These are phyloP conservation scores for Ilex paraguariensis DNA, from an alignment of 305 asterid species.

Conservation along the genomic window DNA sequence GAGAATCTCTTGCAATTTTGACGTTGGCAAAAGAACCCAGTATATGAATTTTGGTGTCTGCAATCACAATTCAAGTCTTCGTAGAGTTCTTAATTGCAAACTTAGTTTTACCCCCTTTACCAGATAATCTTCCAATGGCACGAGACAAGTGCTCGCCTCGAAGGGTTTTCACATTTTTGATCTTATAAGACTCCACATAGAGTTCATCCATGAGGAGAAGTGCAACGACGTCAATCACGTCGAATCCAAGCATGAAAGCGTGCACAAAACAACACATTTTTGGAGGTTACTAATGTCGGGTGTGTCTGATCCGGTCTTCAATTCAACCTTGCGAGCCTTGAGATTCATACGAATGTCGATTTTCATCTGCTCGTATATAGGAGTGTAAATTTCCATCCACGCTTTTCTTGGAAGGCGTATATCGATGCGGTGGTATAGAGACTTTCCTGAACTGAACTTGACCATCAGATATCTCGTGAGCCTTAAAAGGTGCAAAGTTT, in stretches of 20 bases:
- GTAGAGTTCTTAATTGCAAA: slow-evolving; percentile 83
- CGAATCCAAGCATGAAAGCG: slow-evolving; percentile 86
- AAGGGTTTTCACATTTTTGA: slow-evolving; percentile 77
- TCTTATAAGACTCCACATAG: slow-evolving; percentile 72
- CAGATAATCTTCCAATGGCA: slow-evolving; percentile 81
- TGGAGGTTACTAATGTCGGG: slow-evolving; percentile 79
- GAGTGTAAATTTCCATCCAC: slow-evolving; percentile 79
- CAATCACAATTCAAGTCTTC: slow-evolving; percentile 70
- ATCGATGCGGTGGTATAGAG: slow-evolving; percentile 66
- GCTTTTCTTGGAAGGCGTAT: slow-evolving; percentile 68
- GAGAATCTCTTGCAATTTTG: slow-evolving; percentile 72
- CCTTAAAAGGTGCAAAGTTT: slow-evolving; percentile 53
- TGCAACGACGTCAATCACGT: slow-evolving; percentile 63
- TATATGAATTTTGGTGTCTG: slow-evolving; percentile 70
- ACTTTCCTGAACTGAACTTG: slow-evolving; percentile 74
- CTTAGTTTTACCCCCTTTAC: slow-evolving; percentile 82
- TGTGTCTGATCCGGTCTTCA: slow-evolving; percentile 70
- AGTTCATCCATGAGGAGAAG: slow-evolving; percentile 76
- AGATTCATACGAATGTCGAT: slow-evolving; percentile 87
- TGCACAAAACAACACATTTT: slow-evolving; percentile 79
- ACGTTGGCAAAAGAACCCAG: slow-evolving; percentile 67
- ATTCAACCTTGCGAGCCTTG: slow-evolving; percentile 74
- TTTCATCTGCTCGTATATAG: slow-evolving; percentile 72
- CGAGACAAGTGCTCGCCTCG: slow-evolving; percentile 81
- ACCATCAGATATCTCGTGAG: slow-evolving; percentile 73